Conservation (phyloP, 2,329 filamentous ascomycete species). For the Arthrocladium fulminans region DNA sequence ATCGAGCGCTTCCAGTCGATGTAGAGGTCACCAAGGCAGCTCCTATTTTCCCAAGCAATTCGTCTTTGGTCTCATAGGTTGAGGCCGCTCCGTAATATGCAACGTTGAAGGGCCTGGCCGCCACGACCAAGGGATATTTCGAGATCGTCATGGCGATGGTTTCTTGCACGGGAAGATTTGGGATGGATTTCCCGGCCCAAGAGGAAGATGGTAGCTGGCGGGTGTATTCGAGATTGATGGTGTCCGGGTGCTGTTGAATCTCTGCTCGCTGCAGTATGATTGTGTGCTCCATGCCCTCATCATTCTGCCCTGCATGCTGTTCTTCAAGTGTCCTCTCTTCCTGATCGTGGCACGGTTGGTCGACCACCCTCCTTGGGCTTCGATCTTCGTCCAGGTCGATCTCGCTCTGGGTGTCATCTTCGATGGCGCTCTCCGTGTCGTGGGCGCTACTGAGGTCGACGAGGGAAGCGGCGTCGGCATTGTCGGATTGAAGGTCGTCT, state of each 20-base stretch:
- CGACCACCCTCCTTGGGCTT: constrained; percentile 6
- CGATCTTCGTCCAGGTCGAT: constrained; percentile 28
- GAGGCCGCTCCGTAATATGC: constrained; percentile 5
- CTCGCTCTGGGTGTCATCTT: constrained; percentile 31
- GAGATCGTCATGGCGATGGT: constrained; percentile 33
- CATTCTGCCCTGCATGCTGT: not conserved
- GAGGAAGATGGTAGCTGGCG: not conserved
- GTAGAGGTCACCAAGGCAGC: constrained; percentile 38
- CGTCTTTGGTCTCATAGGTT: not conserved
- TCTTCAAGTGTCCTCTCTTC: constrained; percentile 10
- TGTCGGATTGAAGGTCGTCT: constrained; percentile 37
- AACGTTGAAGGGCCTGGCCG: constrained; percentile 1
- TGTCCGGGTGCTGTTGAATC: not conserved
- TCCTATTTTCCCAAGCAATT: constrained; percentile 34
- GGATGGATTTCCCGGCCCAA: not conserved
- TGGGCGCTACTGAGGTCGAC: constrained; percentile 35
- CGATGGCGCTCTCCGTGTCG: constrained; percentile 38
- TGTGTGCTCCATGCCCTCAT: constrained; percentile 1
- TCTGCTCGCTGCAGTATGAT: constrained; percentile 3
- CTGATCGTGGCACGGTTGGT: constrained; percentile 17
- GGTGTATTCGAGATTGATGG: constrained; percentile 1
- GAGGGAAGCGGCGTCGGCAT: constrained; percentile 36
- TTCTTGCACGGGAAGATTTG: not conserved
- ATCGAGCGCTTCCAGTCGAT: constrained; percentile 26
- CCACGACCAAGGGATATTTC: constrained; percentile 35